Base-by-base conservation (phyloP, 768 basidiomycete genomes). In the Pleurotus giganteus region DNA sequence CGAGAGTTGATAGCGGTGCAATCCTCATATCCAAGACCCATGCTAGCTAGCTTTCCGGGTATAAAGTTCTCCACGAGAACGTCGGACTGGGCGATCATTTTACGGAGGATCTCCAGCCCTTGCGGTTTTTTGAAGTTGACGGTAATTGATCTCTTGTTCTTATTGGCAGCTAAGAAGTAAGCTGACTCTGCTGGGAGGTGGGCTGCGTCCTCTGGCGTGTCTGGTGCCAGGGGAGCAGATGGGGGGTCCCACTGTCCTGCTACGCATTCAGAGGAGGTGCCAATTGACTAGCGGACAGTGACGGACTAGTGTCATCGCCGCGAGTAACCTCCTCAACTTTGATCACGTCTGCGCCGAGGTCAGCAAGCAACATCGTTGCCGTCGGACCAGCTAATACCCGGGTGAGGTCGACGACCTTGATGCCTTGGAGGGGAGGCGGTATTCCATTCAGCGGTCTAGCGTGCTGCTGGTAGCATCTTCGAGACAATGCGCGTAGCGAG, bases 311-410 rank as follows among this genome's bases (percentile, higher is more conserved):
- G 71, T 98, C 95, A 64, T 98, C 95, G 21, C 95, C 95, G 56
- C 77, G 80, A 41, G 78, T 74, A 50, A 82, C 74, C 65, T 92
- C 89, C 66, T 95, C 93, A 4, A 97, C 83, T 68, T 97, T 98
- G 68, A 97, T 82, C 26, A 98, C 93, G 65, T 98, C 93, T 44
- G 95, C 95, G 52, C 92, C 88, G 31, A 95, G 72, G 71, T 95
- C 93, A 5, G 87, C 94, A n/a, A 97, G 77, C 57, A 96, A 79
- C 94, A 96, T 91, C 1, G 93, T 91, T 17, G 88, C 84, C 2
- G 87, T 88, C 37, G 94, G 94, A 0, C 92, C 93, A n/a, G 94
- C 94, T 46, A 98, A 74, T 1, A 97, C 89, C 26, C 95, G 81
- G 12, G 94, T 93, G 53, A 97, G 71, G 69, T 98, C 95, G 21